phyloP scores from a whole-genome alignment of 2,329 filamentous ascomycete species.

The Aspergillus sp. region DNA sequence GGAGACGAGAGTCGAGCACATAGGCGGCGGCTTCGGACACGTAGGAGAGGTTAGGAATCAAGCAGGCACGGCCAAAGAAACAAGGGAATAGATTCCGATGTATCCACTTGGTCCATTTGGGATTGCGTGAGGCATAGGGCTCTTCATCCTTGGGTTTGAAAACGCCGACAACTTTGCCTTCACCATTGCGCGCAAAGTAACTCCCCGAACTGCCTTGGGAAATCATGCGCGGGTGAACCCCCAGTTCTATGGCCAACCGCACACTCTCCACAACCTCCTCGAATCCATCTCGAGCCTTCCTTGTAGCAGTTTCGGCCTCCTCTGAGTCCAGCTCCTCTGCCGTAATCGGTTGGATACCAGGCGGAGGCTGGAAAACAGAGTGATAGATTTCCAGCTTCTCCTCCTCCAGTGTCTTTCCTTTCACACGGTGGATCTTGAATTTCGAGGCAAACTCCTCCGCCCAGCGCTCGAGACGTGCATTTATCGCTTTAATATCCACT shows the following conservation, averaged over 20 bases:
- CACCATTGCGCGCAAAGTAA: constrained; percentile 90
- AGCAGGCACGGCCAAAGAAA: constrained; percentile 90
- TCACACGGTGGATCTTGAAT: constrained; percentile 83
- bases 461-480: constrained; percentile 91
- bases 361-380: constrained; percentile 91
- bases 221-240: constrained; percentile 92
- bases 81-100: constrained; percentile 96
- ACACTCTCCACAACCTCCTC: constrained; percentile 88
- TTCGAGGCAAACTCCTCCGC: constrained; percentile 96
- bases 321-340: constrained; percentile 67
- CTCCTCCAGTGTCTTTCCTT: constrained; percentile 72
- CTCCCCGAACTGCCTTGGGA: constrained; percentile 95
- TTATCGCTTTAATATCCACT: constrained; percentile 97
- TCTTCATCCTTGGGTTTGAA: constrained; percentile 99
- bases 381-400: constrained; percentile 94
- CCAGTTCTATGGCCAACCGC: constrained; percentile 82
- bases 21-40: constrained; percentile 97
- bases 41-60: constrained; percentile 97
- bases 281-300: constrained; percentile 77
- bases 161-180: constrained; percentile 93
- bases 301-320: constrained; percentile 55
- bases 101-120: constrained; percentile 99
- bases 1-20: constrained; percentile 84
- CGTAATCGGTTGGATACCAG: constrained; percentile 78
- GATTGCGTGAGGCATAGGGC: constrained; percentile 93